phyloP scores from a whole-genome alignment of 345 rosid genomes.

The Lepidium sativum region DNA sequence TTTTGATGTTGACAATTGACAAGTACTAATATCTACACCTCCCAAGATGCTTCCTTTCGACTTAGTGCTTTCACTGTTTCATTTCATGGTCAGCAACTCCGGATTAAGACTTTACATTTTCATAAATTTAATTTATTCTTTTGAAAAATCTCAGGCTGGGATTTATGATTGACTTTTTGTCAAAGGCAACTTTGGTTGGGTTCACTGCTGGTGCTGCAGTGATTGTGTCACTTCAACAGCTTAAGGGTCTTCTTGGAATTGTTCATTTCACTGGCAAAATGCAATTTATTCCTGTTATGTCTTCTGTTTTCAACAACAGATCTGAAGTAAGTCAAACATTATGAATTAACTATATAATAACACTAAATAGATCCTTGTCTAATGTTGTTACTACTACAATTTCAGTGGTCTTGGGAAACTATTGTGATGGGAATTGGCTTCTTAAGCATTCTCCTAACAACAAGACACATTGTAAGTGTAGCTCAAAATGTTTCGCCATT shows the following conservation, averaged over 20 bases:
- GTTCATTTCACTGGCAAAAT: constrained; percentile 84
- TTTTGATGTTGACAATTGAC: constrained; percentile 52
- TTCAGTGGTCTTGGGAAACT: constrained; percentile 96
- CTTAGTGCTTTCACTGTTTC: constrained; percentile 25
- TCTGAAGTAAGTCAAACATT: constrained; percentile 47
- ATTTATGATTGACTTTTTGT: constrained; percentile 86
- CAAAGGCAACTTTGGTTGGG: constrained; percentile 91
- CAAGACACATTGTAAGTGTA: constrained; percentile 87
- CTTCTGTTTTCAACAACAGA: constrained; percentile 36
- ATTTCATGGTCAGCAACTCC: constrained; percentile 4
- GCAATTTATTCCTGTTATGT: constrained; percentile 74
- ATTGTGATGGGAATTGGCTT: constrained; percentile 63
- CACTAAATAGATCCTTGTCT: background rate
- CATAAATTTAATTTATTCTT: background rate
- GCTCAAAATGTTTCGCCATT: background rate
- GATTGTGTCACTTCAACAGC: constrained; percentile 87
- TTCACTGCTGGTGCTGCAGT: constrained; percentile 99
- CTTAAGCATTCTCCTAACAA: constrained; percentile 50
- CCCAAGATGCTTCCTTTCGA: constrained; percentile 25
- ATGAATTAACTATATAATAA: background rate
- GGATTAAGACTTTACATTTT: background rate
- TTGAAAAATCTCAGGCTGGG: constrained; percentile 56
- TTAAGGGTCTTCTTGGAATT: constrained; percentile 92
- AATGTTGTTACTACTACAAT: constrained; percentile 1
- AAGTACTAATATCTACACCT: constrained; percentile 24